Evolutionary conservation across 2,329 filamentous ascomycete species (phyloP), one percentile per base, ranked within the genome.

Genomic region (Lachnellula subtilissima): DNA sequence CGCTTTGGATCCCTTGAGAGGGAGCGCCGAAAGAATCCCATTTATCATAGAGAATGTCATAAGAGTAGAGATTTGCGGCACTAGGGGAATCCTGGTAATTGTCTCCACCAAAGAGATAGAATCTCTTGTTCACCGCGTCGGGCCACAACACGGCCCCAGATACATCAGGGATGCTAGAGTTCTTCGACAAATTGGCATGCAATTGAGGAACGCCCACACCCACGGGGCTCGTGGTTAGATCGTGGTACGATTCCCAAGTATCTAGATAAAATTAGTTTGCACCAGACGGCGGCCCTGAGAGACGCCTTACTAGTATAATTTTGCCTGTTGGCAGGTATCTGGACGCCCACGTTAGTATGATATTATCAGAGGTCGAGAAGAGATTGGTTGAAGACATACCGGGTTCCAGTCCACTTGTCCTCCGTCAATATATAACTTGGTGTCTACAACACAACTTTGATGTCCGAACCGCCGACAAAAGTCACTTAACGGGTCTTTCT

Each of bases 31-130:
- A 74, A 5, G 69, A 70, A 46, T 81, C 75, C 84, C 84, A 86
- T 39, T 76, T 70, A 58, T 85, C 71, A 53, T 80, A 71, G 36
- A 84, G 63, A 7, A 78, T 73, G 60, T 87, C 84, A 69, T 84
- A 87, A 4, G 75, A 73, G 70, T 79, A 83, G 32, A 86, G 75
- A 23, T 70, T 71, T 50, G 80, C 78, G 0, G 74, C 65, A 42
- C 73, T 70, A 0, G 81, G 78, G 2, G 73, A 66, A 25, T 72
- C 67, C 12, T 64, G 65, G 55, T 69, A 67, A 61, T 78, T 81
- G 60, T 85, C 79, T 46, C 84, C 84, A 11, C 84, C 84, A 64
- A 80, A 87, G 2, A 83, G 73, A 65, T 84, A 86, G 48, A 87
- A 77, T 46, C 78, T 75, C 65, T 85, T 85, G 70, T 87, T 87